Conservation (phyloP, 2,329 filamentous ascomycete species). For the Neurospora sp. region DNA sequence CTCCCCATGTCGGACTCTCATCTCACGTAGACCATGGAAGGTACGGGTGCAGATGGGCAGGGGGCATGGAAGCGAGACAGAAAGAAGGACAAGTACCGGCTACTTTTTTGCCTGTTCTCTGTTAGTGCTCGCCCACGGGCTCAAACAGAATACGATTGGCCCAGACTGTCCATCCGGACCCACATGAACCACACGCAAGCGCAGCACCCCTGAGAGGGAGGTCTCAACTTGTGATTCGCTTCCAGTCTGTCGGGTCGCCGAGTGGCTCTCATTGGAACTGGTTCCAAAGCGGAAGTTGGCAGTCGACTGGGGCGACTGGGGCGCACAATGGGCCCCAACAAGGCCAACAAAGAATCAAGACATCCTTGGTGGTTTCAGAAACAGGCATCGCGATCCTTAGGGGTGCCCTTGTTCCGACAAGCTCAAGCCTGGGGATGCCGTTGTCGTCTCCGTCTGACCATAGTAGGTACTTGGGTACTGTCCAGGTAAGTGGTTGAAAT, state of each 20-base stretch:
- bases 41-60: background rate
- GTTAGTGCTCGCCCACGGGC: background rate
- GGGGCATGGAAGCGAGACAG: background rate
- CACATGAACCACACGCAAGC: background rate
- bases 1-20: background rate
- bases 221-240: slow-evolving; percentile 1
- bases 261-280: background rate
- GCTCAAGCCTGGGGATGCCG: background rate
- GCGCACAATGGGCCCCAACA: background rate
- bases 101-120: background rate
- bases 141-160: background rate
- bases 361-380: background rate
- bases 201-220: background rate
- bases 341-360: background rate
- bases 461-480: background rate
- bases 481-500: background rate
- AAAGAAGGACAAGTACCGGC: background rate
- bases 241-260: slow-evolving; percentile 1
- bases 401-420: background rate
- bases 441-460: background rate
- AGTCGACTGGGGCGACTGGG: background rate
- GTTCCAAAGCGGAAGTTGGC: background rate
- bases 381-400: background rate
- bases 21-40: background rate
- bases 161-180: background rate